phyloP scores from a whole-genome alignment of 1,284 basidiomycete species.

The Rhodotorula sp. region DNA sequence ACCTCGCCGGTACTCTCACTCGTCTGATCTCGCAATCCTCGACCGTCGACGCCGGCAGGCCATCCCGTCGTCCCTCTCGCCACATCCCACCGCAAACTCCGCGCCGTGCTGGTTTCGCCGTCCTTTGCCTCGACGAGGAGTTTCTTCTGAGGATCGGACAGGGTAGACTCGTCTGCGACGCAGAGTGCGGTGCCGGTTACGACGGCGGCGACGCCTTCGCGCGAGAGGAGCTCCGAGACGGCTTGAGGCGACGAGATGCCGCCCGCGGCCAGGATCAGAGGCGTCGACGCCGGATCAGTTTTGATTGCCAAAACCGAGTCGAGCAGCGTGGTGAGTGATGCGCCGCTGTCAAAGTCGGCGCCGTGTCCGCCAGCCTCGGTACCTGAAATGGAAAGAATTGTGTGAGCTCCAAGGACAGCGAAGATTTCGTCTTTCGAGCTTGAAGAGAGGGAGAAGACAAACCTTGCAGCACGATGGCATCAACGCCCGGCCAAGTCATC shows the following conservation, averaged over 20 bases:
- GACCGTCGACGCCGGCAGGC: slow-evolving; percentile 3
- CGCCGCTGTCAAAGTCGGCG: background rate
- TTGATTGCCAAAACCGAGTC: background rate
- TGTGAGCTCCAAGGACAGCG: no score
- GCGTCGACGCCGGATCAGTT: background rate
- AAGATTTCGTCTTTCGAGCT: no score
- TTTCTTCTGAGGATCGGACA: slow-evolving; percentile 15
- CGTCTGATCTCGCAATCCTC: slow-evolving; percentile 1
- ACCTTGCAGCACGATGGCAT: slow-evolving; percentile 19
- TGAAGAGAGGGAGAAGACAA: background rate
- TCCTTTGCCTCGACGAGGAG: background rate
- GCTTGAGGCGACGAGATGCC: slow-evolving; percentile 6
- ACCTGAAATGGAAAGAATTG: background rate
- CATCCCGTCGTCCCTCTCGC: slow-evolving; percentile 12
- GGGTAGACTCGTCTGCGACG: slow-evolving; percentile 12
- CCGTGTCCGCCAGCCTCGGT: slow-evolving; percentile 33
- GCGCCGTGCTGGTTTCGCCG: background rate
- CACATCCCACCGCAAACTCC: slow-evolving; percentile 14
- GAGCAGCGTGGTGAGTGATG: background rate
- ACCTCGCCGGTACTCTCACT: background rate
- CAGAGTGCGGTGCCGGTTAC: slow-evolving; percentile 16
- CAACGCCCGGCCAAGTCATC: slow-evolving; percentile 6
- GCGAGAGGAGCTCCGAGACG: background rate
- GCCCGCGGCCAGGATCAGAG: slow-evolving; percentile 19
- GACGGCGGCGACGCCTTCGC: slow-evolving; percentile 2